These are phyloP conservation scores for Penicillium sp. DNA, from an alignment of 2,329 filamentous ascomycete genomes.

Conservation along the genomic window DNA sequence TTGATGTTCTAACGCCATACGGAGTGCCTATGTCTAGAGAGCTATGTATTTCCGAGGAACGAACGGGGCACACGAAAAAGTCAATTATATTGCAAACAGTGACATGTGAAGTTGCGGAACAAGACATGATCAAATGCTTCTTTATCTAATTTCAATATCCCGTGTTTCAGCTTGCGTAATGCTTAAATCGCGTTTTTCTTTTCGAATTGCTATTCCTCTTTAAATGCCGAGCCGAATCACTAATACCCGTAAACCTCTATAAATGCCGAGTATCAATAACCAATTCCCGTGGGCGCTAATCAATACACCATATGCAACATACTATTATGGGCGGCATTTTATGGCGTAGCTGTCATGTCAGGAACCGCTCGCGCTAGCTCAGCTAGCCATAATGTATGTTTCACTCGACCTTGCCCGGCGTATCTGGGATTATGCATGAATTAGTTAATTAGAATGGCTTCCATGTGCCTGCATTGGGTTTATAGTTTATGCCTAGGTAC, in stretches of 20 bases:
- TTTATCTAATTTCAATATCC: not conserved
- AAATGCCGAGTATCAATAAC: not conserved
- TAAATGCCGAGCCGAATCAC: not conserved
- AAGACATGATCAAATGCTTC: constrained; percentile 1
- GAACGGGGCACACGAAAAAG: constrained; percentile 17
- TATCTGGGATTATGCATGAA: not conserved
- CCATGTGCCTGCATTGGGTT: not conserved
- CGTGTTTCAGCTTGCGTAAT: constrained; percentile 7
- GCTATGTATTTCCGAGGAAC: not conserved
- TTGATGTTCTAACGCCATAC: not conserved
- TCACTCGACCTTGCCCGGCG: not conserved
- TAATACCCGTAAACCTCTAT: not conserved
- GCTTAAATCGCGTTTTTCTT: not conserved
- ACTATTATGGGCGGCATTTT: not conserved
- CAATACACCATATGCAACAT: not conserved
- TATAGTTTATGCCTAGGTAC: not conserved
- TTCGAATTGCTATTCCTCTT: not conserved
- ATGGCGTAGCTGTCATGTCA: not conserved
- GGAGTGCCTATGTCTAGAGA: not conserved
- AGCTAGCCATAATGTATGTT: not conserved
- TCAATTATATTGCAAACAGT: constrained; percentile 15
- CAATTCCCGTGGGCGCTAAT: not conserved
- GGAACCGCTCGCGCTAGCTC: not conserved
- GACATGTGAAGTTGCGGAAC: constrained; percentile 4
- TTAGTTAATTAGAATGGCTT: not conserved